phyloP scores from a whole-genome alignment of 345 rosid genomes.

The Orychophragmus violaceus region DNA sequence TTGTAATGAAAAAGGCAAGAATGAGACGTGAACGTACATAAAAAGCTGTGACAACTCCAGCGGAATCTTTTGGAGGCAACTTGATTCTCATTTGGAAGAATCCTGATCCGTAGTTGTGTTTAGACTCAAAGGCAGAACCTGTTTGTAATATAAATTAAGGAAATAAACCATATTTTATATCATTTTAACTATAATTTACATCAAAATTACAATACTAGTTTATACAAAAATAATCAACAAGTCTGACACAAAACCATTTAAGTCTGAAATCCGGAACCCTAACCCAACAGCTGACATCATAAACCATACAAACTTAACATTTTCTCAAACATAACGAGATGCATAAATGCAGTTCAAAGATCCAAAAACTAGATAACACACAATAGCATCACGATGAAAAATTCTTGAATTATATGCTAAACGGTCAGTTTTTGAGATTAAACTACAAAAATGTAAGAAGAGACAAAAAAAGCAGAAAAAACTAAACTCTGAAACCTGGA shows the following conservation, averaged over 20 bases:
- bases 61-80: constrained; percentile 46
- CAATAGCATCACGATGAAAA: not conserved
- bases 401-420: not conserved
- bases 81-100: constrained; percentile 45
- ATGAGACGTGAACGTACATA: constrained; percentile 34
- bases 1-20: not conserved
- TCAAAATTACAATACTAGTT: not conserved
- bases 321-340: not conserved
- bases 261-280: not conserved
- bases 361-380: not conserved
- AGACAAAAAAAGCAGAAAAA: not conserved
- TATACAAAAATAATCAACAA: too few relatives aligned
- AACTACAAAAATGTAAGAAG: not conserved
- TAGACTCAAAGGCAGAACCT: constrained; percentile 59
- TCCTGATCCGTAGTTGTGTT: constrained; percentile 45
- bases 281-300: not conserved
- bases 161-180: not conserved
- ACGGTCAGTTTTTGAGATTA: not conserved
- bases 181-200: not conserved
- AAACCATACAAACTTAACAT: not conserved
- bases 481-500: not conserved
- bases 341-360: not conserved
- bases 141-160: not conserved
- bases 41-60: constrained; percentile 62
- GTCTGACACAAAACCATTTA: not conserved